phyloP scores from a whole-genome alignment of 176 grass and related monocot genomes.

The Zea luxurians region DNA sequence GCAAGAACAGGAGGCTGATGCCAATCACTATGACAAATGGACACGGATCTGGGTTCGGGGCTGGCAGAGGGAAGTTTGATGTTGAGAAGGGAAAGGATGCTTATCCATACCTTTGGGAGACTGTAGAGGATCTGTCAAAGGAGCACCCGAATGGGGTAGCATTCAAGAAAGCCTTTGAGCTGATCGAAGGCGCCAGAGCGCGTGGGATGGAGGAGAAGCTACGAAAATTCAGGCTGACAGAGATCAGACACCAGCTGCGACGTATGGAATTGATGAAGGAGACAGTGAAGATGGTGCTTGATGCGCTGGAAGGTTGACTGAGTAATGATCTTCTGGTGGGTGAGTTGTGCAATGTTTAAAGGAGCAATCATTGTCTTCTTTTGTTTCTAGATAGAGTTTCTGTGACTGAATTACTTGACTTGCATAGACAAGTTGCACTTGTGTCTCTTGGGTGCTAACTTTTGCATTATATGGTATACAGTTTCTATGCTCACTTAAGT shows the following conservation, averaged over 20 bases:
- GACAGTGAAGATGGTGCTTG: slow-evolving; percentile 62
- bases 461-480: slow-evolving; percentile 43
- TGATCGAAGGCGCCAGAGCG: slow-evolving; percentile 50
- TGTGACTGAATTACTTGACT: slow-evolving; percentile 45
- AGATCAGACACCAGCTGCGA: slow-evolving; percentile 61
- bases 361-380: slow-evolving; percentile 34
- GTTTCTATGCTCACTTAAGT: slow-evolving; percentile 33
- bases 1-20: slow-evolving; percentile 39
- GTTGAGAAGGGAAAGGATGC: slow-evolving; percentile 46
- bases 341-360: slow-evolving; percentile 36
- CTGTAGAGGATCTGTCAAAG: slow-evolving; percentile 54
- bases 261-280: slow-evolving; percentile 75
- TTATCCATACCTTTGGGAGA: slow-evolving; percentile 60
- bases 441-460: slow-evolving; percentile 50
- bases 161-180: slow-evolving; percentile 60
- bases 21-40: slow-evolving; percentile 36
- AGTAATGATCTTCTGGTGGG: slow-evolving; percentile 25
- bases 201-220: slow-evolving; percentile 63
- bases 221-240: slow-evolving; percentile 49
- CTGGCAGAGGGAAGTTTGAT: slow-evolving; percentile 26
- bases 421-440: slow-evolving; percentile 39
- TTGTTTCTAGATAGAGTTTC: slow-evolving; percentile 49
- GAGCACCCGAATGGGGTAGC: slow-evolving; percentile 45
- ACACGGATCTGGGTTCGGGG: neutral
- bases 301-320: slow-evolving; percentile 47